Evolutionary conservation across 1,284 basidiomycete species (phyloP), one percentile per base, ranked within the genome.

Genomic region (Marasmius sp.): DNA sequence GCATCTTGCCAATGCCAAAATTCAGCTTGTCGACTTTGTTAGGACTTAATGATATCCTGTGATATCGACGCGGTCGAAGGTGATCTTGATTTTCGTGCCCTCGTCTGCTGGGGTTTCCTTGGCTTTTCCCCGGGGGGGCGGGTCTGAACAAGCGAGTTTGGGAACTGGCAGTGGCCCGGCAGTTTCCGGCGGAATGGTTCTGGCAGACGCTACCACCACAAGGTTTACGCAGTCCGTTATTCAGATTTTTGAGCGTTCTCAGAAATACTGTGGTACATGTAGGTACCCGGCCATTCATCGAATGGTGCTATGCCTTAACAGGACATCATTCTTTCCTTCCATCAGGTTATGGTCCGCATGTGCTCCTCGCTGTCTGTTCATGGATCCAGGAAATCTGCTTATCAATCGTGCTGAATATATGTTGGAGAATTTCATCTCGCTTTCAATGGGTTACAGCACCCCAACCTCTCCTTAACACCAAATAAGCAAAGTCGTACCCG

Each of bases 301-400:
- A 18, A 8, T 47, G 45, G 52, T 55, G 50, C 61, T 62, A 62
- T 57, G 48, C 61, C 61, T 54, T 36, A 59, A 59, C 50, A 45
- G 61, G 61, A 62, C 61, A 55, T 58, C 61, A 62, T 36, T 55
- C 37, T 57, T 57, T 52, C 48, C 54, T 52, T 57, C 52, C 54
- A 57, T 58, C 41, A 58, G 43, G 60, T 51, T 41, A 39, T 57
- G 39, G 43, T 18, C 41, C 57, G 43, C 57, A 58, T 62, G 57
- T 58, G 33, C 53, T 54, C 34, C 39, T 18, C 11, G 45, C 43
- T 34, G 33, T 43, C 34, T 43, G 43, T 39, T 34, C 16, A 34
- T 14, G 55, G 38, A 49, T 37, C 41, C 39, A 49, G 49, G 57
- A 45, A 49, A 58, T 45, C 11, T 47, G 43, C 20, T 47, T 47